Conservation (phyloP, 768 basidiomycete species). For the Lactarius sp. region DNA sequence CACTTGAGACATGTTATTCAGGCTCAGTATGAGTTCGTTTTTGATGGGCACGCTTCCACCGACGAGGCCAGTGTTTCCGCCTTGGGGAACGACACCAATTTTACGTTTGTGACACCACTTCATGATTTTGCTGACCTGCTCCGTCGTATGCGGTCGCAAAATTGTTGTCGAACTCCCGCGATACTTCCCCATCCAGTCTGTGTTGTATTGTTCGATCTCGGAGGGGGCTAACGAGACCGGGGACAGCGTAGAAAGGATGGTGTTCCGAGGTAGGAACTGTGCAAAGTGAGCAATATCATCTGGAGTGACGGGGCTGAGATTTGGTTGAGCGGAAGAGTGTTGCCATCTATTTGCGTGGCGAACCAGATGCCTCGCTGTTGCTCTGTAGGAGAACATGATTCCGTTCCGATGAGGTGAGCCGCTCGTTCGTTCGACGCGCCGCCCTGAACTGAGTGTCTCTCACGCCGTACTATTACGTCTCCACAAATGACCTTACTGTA, state of each 20-base stretch:
- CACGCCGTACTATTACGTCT: not conserved
- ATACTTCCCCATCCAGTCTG: constrained; percentile 97
- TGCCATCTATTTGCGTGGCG: constrained; percentile 23
- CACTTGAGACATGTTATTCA: constrained; percentile 76
- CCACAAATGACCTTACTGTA: not conserved
- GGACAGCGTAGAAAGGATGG: constrained; percentile 64
- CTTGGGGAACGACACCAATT: constrained; percentile 94
- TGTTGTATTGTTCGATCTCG: constrained; percentile 77
- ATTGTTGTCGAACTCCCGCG: constrained; percentile 80
- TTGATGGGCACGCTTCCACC: constrained; percentile 88
- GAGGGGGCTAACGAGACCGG: constrained; percentile 43
- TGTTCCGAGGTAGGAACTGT: constrained; percentile 54
- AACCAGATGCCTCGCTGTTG: constrained; percentile 4
- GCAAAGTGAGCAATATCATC: constrained; percentile 64
- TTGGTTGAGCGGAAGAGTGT: constrained; percentile 26
- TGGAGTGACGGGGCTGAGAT: constrained; percentile 41
- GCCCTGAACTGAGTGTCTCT: not conserved
- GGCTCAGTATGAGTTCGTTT: constrained; percentile 83
- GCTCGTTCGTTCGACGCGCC: not conserved
- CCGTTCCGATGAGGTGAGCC: not conserved
- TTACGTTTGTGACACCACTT: constrained; percentile 77
- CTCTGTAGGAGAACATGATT: constrained; percentile 19
- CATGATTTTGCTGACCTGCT: constrained; percentile 85
- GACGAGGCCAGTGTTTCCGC: constrained; percentile 97
- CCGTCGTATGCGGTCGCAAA: constrained; percentile 79